Conservation (phyloP, 345 rosid species). For the Eucalyptus fibrosa region DNA sequence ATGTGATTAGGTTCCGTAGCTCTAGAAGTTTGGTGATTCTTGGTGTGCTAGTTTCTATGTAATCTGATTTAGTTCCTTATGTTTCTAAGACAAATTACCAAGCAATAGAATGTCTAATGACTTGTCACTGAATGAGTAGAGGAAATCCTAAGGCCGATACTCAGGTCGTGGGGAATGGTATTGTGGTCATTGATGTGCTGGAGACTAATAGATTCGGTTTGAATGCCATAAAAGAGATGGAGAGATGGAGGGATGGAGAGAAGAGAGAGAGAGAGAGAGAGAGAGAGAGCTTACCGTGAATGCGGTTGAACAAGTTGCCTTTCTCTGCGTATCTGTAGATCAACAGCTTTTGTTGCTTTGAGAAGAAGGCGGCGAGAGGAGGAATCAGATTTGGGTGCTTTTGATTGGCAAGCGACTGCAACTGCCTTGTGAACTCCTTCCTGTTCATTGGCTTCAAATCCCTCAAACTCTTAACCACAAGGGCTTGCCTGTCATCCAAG, state of each 20-base stretch:
- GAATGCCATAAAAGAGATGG: neutral
- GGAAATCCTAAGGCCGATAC: neutral
- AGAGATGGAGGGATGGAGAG: too few species aligned
- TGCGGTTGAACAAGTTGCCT: slow-evolving; percentile 34
- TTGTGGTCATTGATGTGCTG: neutral
- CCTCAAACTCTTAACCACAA: slow-evolving; percentile 27
- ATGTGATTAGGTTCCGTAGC: neutral
- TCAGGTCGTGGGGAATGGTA: neutral
- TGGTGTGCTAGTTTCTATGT: neutral
- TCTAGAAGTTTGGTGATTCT: neutral
- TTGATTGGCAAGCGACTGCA: slow-evolving; percentile 2
- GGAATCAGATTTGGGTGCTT: slow-evolving; percentile 49
- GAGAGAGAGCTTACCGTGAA: slow-evolving; percentile 21
- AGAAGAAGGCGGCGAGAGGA: slow-evolving; percentile 47
- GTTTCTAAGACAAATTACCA: neutral
- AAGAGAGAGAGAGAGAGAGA: neutral
- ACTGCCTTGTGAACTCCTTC: slow-evolving; percentile 23
- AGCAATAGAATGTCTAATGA: neutral
- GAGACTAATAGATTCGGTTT: neutral
- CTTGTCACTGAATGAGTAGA: neutral
- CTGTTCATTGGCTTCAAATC: slow-evolving; percentile 29
- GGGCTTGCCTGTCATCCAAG: slow-evolving; percentile 4
- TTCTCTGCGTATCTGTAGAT: slow-evolving; percentile 18
- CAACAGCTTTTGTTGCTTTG: slow-evolving; percentile 48
- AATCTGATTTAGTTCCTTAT: neutral